Base-by-base conservation (phyloP, 148 eudicot genomes). In the Arbutus unedo region DNA sequence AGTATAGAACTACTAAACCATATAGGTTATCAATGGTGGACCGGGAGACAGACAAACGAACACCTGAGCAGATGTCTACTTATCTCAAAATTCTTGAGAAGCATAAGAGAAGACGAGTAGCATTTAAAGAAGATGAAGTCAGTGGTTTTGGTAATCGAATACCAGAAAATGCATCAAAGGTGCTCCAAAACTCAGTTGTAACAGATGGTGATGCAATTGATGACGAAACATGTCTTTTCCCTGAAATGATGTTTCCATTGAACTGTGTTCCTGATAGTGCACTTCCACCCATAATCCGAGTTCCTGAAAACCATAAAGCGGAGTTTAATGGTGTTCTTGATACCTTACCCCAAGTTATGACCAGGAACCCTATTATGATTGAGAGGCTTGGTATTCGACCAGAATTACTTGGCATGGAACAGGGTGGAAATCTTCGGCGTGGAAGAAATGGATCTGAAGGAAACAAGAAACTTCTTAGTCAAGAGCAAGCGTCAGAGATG, bases 361-460 rank as follows among this genome's bases (percentile, higher is more conserved):
- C 94, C 74, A 94, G 90, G 85, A 96, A 91, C 86, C 91, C 98
- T 79, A 94, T 96, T 79, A 93, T 93, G 99, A 93, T 96, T 48
- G 98, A 96, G 90, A 89, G 99, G 86, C 98, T 96, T 84, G 99
- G 98, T 78, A 94, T 94, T 81, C 87, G 91, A 81, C 94, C 95
- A 60, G 98, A 95, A 76, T 95, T 88, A 86, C 94, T 95, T 55
- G 89, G 84, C 87, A 92, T 93, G 93, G 98, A 90, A 66, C 93
- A 92, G 79, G 88, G 90, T 53, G 87, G 93, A 78, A 86, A 90
- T 85, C 90, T 87, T 68, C 72, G 84, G 76, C 92, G 86, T 76
- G 87, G 93, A 59, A 93, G 83, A 89, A 85, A 81, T 81, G 92
- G 91, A 23, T 77, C 76, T 48, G 86, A 83, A 79, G 93, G 93